Evolutionary conservation across 1,284 basidiomycete genomes (phyloP), one percentile per base, ranked within the genome.

Genomic region (Ustilago hordei): DNA sequence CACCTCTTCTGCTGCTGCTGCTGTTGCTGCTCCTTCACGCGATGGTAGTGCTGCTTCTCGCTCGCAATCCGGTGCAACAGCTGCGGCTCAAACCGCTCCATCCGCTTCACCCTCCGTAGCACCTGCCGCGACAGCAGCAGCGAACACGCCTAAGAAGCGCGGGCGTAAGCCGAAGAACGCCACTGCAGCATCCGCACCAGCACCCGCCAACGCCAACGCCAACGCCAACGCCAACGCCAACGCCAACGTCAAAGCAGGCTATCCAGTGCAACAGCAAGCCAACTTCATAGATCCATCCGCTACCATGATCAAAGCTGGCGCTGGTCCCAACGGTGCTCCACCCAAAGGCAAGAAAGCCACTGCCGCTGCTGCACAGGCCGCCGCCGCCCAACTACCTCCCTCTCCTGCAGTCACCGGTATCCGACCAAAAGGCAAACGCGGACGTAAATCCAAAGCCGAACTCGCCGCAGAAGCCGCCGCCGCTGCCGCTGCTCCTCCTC

Each of bases 121-220:
- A 13, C 56, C 63, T 39, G 52, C 69, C 3, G 47, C 57, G 2
- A 35, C 66, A 34, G 23, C 59, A 8, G 28, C 71, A 12, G 59
- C 62, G 4, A 41, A 39, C 8, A 66, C 35, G 17, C 65, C 71
- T 38, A 75, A 75, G 66, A 75, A 75, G 60, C 66, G 67, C 23
- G 72, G 72, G 55, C 66, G 72, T 23, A 69, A 69, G 41, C 65
- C 72, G 53, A 68, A 69, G 60, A 75, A 75, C 32, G 63, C 60
- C 19, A 58, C 63, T 3, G 52, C 58, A 39, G 50, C 52, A 9
- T 32, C 60, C 23, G 54, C 52, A 32, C 28, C 59, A 32, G 13
- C 64, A 45, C 47, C 68, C 19, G 52, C 65, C 11, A 23, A 31
- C 13, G 63, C 48, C 41, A 68, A 68, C 32, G 53, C 47, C 12